Evolutionary conservation across 305 asterid species (phyloP).

Genomic region (Euphrasia arctica): DNA sequence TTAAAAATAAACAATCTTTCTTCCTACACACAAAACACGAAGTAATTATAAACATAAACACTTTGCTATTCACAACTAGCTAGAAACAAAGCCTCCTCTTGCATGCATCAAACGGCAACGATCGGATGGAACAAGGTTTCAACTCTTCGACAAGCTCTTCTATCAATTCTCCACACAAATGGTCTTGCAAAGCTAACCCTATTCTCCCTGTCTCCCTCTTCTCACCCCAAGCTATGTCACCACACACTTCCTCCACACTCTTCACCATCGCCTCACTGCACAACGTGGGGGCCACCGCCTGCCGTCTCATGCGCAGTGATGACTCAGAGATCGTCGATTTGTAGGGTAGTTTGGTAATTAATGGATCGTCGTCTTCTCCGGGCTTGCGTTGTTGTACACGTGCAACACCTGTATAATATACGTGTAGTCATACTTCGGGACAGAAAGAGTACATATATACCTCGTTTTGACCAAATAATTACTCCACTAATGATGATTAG

Average conservation of each 20-base stretch:
- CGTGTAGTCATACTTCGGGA: background rate
- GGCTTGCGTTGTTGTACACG: conserved; percentile 29
- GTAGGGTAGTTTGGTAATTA: conserved; percentile 24
- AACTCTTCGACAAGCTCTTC: conserved; percentile 60
- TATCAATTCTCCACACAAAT: conserved; percentile 62
- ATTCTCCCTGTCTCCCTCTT: conserved; percentile 60
- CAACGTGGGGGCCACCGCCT: conserved; percentile 34
- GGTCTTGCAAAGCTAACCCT: conserved; percentile 59
- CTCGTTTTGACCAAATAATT: no score
- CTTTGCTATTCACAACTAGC: conserved; percentile 2
- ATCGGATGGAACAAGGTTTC: conserved; percentile 28
- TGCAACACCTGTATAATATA: conserved; percentile 11
- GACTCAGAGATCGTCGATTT: conserved; percentile 30
- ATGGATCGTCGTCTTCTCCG: conserved; percentile 40
- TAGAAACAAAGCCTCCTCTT: conserved; percentile 59
- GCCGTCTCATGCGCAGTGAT: conserved; percentile 31
- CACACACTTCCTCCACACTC: conserved; percentile 74
- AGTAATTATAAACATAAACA: background rate
- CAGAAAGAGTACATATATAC: no score
- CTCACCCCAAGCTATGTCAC: conserved; percentile 68
- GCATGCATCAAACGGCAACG: conserved; percentile 58
- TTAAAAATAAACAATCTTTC: background rate
- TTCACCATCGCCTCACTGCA: conserved; percentile 57
- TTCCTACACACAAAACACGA: background rate
- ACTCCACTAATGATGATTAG: conserved; percentile 5